Percentiles rank a stretch among this genome's conserved stretches.
phyloP scores from a whole-genome alignment of 106 monocot species.

The Dioscorea alata region DNA sequence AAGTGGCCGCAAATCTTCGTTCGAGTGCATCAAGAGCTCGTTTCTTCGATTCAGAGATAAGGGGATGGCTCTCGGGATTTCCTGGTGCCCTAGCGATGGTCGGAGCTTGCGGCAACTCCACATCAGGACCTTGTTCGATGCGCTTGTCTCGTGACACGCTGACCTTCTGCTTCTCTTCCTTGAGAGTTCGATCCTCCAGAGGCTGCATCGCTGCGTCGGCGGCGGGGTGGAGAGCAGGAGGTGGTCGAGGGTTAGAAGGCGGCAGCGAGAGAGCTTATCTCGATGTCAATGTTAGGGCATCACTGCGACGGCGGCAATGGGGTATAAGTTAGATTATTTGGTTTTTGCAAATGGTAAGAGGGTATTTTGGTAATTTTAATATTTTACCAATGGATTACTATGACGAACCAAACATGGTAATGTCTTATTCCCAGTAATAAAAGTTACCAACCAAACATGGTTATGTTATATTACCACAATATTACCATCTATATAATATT shows the following conservation, averaged over 20 bases:
- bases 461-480: too few species aligned
- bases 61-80: background rate
- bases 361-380: too few species aligned
- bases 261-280: background rate
- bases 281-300: too few species aligned
- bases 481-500: too few species aligned
- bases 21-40: background rate
- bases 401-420: too few species aligned
- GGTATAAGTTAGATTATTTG: too few species aligned
- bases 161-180: slow-evolving; percentile 34
- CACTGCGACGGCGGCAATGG: too few species aligned
- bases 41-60: background rate
- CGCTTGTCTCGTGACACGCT: slow-evolving; percentile 20
- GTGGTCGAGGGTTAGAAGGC: slow-evolving; percentile 4
- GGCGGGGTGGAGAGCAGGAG: background rate
- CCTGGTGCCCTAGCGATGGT: background rate
- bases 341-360: too few species aligned
- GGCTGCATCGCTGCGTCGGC: slow-evolving; percentile 46
- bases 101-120: slow-evolving; percentile 9
- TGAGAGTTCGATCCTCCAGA: slow-evolving; percentile 22
- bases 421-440: too few species aligned
- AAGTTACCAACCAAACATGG: too few species aligned
- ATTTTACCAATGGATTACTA: too few species aligned
- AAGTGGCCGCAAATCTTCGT: background rate
- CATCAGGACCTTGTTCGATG: slow-evolving; percentile 24